Base-by-base conservation (phyloP, 129 eudicot species). In the Erigeron canadensis region DNA sequence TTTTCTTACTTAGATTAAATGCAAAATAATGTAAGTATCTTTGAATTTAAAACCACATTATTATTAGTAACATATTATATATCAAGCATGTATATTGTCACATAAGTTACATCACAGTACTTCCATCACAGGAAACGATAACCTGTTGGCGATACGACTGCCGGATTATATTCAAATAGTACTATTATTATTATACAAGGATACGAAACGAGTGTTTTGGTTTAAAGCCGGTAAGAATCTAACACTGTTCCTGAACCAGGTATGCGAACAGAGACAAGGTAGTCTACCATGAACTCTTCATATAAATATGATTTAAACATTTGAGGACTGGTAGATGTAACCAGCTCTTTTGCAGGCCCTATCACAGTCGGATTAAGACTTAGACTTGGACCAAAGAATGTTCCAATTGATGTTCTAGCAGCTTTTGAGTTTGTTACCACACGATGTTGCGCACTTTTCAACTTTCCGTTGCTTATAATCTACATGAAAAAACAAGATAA, bases 381-480 rank as follows among this genome's bases (percentile, higher is more conserved):
- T 34, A 80, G 81, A 18, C 69, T 42, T 55, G 90, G 87, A 70
- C 81, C 61, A 21, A 80, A 17, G 63, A 77, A 86, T 0, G 87
- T 73, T 12, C 61, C 84, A 1, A 86, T 74, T 13, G 83, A 80
- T 7, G 85, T 86, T 57, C 87, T 47, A 22, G 79, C 48, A 12
- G 48, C 74, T 13, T 15, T 72, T 22, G 79, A 59, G 39, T 73
- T 73, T 12, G 81, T 62, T 45, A 82, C 75, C 23, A 47, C 87
- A 7, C 85, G 65, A 59, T 86, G 90, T 61, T 63, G 70, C 0
- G 72, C 85, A 72, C 90, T 77, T 22, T 45, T 65, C 21, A 82
- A 66, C 80, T 44, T 77, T 41, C 81, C 87, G 44, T 86, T 82
- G 46, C 85, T 86, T 13, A 86, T 77, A 28, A 82, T 67, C 90